A percentile compares a stretch with the other conserved stretches of the same genome.
Conservation (phyloP, 768 basidiomycete genomes). For the Lactifluus piperatus region DNA sequence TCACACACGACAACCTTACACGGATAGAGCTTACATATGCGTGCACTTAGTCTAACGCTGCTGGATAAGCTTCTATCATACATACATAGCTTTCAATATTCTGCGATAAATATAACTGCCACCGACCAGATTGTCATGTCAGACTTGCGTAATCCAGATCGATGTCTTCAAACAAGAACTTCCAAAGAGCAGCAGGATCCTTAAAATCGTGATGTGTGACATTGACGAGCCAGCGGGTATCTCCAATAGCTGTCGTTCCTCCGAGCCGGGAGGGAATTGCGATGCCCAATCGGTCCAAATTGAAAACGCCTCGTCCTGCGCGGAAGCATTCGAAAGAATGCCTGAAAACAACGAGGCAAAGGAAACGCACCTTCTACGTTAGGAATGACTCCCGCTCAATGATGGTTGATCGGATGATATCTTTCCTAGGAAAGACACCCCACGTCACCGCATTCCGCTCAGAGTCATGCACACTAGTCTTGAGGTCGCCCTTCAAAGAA, state of each 20-base stretch:
- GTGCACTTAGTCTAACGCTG: not conserved
- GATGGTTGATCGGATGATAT: conserved; percentile 92
- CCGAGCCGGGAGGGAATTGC: conserved; percentile 69
- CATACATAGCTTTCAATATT: not conserved
- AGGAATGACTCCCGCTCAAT: conserved; percentile 93
- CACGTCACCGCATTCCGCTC: conserved; percentile 95
- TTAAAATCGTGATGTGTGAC: conserved; percentile 93
- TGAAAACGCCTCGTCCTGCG: conserved; percentile 89
- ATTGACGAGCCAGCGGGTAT: conserved; percentile 83
- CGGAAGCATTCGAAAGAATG: not conserved
- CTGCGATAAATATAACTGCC: not conserved
- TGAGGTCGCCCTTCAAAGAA: conserved; percentile 61
- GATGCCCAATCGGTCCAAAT: conserved; percentile 95
- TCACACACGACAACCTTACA: no score
- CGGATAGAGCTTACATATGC: not conserved
- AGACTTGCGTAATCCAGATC: not conserved
- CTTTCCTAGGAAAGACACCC: conserved; percentile 97
- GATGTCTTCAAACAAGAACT: conserved; percentile 52
- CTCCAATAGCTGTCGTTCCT: conserved; percentile 69
- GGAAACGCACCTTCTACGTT: conserved; percentile 79
- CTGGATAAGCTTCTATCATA: not conserved
- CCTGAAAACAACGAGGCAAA: not conserved
- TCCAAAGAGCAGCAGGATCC: conserved; percentile 69
- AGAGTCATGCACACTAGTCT: conserved; percentile 69
- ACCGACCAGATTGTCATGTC: not conserved